Evolutionary conservation across 148 eudicot genomes (phyloP), one percentile per base, ranked within the genome.

Genomic region (Chenopodium berlandieri): DNA sequence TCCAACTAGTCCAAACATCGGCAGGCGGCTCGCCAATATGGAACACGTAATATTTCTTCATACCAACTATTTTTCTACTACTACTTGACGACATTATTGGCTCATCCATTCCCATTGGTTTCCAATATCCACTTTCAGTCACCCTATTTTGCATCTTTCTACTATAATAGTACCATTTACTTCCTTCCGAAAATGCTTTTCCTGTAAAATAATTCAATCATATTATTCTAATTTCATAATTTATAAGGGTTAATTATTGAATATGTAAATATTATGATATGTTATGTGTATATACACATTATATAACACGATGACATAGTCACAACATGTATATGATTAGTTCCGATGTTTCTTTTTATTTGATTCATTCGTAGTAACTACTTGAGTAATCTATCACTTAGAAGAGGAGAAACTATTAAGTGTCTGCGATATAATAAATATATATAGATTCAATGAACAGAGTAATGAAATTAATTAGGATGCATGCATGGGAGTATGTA

Each of bases 161-260:
- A 80, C 98, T 93, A 66, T 92, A 95, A 78, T 86, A 93, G 81
- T 95, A 95, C 91, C 97, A 92, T 78, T 89, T 92, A 46, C 81
- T 87, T 12, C 94, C 98, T 88, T 93, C 98, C 0, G 75, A 86
- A 82, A 95, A 80, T 8, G 98, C 97, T 83, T 89, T 95, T 76
- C 98, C 98, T 95, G 78, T 44, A 40, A 16, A 70, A 50, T 50
- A 12, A 8, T 50, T 12, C 14, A 2, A 50, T 48, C 11, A 48
- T 50, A 50, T 50, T 12, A 2, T 50, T 50, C 14, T 8, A 10
- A 12, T 50, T 50, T 50, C 12, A 10, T 50, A 50, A 50, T 50
- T 40, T 40, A 40, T 5, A 5, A 40, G 44, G 44, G 8, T 2
- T 34, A 6, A 6, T 34, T 34, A 6, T 27, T 27, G 30, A 34